A percentile compares a stretch with the other conserved stretches of the same genome.
phyloP scores from a whole-genome alignment of 148 eudicot genomes.

The Silene conica region DNA sequence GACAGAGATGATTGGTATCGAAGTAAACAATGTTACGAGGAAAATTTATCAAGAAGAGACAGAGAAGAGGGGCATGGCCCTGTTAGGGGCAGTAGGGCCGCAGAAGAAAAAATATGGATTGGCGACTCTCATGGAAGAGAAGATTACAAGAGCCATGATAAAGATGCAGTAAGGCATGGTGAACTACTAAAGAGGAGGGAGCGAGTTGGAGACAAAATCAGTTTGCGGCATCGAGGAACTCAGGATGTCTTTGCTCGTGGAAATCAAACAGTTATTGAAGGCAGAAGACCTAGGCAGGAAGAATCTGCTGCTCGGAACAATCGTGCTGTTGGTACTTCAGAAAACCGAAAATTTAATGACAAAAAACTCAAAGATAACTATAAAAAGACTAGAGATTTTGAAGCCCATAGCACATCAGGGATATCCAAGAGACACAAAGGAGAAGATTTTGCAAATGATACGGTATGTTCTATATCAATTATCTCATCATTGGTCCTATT shows the following conservation, averaged over 20 bases:
- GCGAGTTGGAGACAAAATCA: constrained; percentile 42
- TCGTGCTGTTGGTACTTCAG: constrained; percentile 50
- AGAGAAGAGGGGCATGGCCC: constrained; percentile 57
- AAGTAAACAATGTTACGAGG: constrained; percentile 51
- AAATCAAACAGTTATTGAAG: constrained; percentile 47
- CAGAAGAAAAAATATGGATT: constrained; percentile 65
- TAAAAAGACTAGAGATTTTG: constrained; percentile 59
- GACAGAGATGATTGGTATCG: constrained; percentile 72
- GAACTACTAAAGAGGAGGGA: constrained; percentile 69
- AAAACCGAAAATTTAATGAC: constrained; percentile 46
- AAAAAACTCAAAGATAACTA: constrained; percentile 50
- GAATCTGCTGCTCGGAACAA: constrained; percentile 49
- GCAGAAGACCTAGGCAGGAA: constrained; percentile 73
- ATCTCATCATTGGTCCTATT: constrained; percentile 12
- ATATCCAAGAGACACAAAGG: constrained; percentile 59
- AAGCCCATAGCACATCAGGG: constrained; percentile 40
- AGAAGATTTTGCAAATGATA: constrained; percentile 53
- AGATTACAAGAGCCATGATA: constrained; percentile 50
- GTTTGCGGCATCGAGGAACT: constrained; percentile 47
- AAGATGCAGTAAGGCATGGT: constrained; percentile 49
- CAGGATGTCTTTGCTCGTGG: constrained; percentile 53
- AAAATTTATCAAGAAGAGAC: constrained; percentile 53
- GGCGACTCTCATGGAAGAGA: constrained; percentile 63
- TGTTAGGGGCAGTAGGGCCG: constrained; percentile 36
- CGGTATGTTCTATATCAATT: constrained; percentile 60